Evolutionary conservation across 2,329 filamentous ascomycete species (phyloP).

Genomic region (Fusarium hainanense): DNA sequence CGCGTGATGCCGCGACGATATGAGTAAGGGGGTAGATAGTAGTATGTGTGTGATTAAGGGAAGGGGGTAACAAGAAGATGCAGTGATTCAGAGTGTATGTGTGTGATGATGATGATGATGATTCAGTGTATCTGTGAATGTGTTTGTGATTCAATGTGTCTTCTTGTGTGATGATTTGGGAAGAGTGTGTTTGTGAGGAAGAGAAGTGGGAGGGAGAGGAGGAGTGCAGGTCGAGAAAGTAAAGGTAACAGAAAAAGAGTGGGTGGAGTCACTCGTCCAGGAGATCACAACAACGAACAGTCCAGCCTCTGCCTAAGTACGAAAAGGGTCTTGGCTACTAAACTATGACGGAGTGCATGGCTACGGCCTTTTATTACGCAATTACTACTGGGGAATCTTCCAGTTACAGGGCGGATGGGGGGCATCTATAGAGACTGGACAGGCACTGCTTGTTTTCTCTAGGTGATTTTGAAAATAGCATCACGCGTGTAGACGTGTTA

Average conservation of each 20-base stretch:
- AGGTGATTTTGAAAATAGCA: neutral
- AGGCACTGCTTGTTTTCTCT: constrained; percentile 1
- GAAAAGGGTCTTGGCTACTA: neutral
- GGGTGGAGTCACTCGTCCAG: neutral
- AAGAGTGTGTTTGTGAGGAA: neutral
- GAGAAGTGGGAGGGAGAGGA: neutral
- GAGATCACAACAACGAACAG: constrained; percentile 10
- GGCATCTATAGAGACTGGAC: neutral
- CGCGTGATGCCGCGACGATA: neutral
- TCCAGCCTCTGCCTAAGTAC: neutral
- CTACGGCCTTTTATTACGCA: neutral
- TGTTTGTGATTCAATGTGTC: neutral
- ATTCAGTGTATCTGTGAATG: neutral
- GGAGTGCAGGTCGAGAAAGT: neutral
- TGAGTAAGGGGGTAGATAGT: neutral
- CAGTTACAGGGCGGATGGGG: constrained; percentile 2
- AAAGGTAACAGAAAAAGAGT: neutral
- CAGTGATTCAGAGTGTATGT: neutral
- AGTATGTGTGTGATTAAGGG: neutral
- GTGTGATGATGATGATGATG: neutral
- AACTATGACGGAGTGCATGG: neutral
- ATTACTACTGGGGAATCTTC: neutral
- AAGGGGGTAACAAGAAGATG: neutral
- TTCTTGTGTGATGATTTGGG: neutral
- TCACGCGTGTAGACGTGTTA: constrained; percentile 4